Conservation (phyloP, 345 rosid genomes). For the Euphorbia peplus region DNA sequence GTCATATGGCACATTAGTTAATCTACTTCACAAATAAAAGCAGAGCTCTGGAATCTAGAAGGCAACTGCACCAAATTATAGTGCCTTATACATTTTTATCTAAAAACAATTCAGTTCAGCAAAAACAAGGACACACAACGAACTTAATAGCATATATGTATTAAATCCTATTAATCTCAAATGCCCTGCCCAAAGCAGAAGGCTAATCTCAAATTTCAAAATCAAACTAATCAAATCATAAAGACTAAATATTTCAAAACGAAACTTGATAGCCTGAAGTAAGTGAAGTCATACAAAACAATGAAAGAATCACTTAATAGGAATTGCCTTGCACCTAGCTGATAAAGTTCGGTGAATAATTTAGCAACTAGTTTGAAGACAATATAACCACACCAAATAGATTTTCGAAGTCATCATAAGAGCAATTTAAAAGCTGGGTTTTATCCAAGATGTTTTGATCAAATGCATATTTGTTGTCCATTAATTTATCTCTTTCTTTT, state of each 20-base stretch:
- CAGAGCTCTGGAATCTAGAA: background rate
- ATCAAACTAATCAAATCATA: background rate
- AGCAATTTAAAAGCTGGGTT: background rate
- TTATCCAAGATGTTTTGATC: background rate
- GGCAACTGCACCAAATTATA: background rate
- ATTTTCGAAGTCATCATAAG: background rate
- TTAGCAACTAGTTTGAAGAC: constrained; percentile 1
- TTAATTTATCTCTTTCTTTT: background rate
- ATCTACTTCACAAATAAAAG: background rate
- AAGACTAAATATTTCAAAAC: background rate
- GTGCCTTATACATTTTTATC: background rate
- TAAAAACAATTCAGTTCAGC: background rate
- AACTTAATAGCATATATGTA: background rate
- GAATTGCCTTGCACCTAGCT: background rate
- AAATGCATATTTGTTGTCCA: background rate
- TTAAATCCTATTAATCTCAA: background rate
- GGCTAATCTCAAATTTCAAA: too few relatives aligned
- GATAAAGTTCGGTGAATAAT: background rate
- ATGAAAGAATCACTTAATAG: background rate
- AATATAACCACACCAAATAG: background rate
- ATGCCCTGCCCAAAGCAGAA: too few relatives aligned
- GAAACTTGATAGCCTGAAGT: background rate
- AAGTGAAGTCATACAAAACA: background rate
- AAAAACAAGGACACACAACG: background rate
- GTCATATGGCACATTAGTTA: background rate